phyloP scores from a whole-genome alignment of 2,329 filamentous ascomycete genomes.

The Colletotrichum higginsianum region DNA sequence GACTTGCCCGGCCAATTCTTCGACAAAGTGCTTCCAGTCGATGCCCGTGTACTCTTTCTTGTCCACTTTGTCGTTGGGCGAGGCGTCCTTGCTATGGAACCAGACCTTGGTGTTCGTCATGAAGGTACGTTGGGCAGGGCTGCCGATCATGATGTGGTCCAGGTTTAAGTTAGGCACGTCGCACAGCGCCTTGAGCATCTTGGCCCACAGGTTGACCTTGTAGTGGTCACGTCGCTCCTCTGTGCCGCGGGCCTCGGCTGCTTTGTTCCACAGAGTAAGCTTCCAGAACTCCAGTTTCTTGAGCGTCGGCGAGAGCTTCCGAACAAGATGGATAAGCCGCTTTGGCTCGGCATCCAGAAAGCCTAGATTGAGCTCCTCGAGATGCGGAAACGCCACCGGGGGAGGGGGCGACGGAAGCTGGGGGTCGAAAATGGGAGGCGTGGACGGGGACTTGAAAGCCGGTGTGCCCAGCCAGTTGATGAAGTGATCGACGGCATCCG shows the following conservation, averaged over 20 bases:
- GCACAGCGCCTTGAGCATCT: constrained; percentile 52
- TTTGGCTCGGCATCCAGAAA: constrained; percentile 49
- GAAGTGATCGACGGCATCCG: constrained; percentile 46
- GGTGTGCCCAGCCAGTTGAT: constrained; percentile 56
- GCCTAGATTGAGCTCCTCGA: constrained; percentile 63
- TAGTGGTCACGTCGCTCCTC: constrained; percentile 15
- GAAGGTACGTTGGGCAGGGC: constrained; percentile 45
- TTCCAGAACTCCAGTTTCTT: constrained; percentile 62
- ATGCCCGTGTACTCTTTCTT: constrained; percentile 51
- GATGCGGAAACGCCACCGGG: constrained; percentile 50
- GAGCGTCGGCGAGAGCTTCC: constrained; percentile 62
- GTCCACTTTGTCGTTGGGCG: background rate
- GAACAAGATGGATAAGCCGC: constrained; percentile 53
- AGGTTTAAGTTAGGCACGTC: constrained; percentile 52
- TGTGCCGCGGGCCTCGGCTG: background rate
- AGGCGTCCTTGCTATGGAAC: constrained; percentile 12
- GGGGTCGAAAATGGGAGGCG: constrained; percentile 4
- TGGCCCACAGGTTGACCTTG: constrained; percentile 55
- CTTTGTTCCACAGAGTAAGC: constrained; percentile 49
- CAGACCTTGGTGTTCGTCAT: background rate
- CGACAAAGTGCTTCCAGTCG: constrained; percentile 55
- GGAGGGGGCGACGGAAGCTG: constrained; percentile 36
- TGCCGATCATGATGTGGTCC: constrained; percentile 51
- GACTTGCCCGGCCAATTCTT: constrained; percentile 46
- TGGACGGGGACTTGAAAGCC: background rate